phyloP scores from a whole-genome alignment of 192 early-diverging fungal genomes.

The Obelidium mucronatum region DNA sequence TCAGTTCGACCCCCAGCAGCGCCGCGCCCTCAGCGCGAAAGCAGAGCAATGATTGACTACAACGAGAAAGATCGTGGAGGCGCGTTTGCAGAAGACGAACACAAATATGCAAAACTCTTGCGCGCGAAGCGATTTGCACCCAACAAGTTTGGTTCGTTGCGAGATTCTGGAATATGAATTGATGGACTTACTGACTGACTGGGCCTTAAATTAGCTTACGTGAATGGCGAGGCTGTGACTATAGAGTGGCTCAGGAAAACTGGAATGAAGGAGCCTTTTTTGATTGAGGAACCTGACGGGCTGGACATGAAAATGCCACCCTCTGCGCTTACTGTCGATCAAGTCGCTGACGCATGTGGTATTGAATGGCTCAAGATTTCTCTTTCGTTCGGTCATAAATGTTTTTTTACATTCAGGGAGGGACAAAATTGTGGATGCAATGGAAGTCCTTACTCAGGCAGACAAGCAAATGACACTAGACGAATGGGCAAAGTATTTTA shows the following conservation, averaged over 20 bases:
- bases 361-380: too few relatives aligned
- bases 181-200: too few relatives aligned
- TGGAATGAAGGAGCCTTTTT: conserved; percentile 77
- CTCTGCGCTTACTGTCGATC: conserved; percentile 60
- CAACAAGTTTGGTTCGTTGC: conserved; percentile 68
- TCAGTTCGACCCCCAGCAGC: conserved; percentile 17
- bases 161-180: too few relatives aligned
- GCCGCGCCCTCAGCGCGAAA: conserved; percentile 38
- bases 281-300: conserved; percentile 71
- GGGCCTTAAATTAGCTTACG: conserved; percentile 58
- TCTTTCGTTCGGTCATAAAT: not conserved
- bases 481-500: conserved; percentile 86
- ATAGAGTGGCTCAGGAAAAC: conserved; percentile 66
- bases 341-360: conserved; percentile 56
- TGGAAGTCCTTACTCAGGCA: conserved; percentile 91
- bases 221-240: conserved; percentile 72
- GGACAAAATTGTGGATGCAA: conserved; percentile 81
- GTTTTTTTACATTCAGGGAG: conserved; percentile 45
- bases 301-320: conserved; percentile 87
- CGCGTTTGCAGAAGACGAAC: conserved; percentile 70
- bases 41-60: conserved; percentile 74
- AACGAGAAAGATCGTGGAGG: conserved; percentile 81
- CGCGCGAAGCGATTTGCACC: conserved; percentile 69
- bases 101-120: conserved; percentile 81
- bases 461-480: conserved; percentile 79